Base-by-base conservation (phyloP, 345 rosid genomes). In the Dipteronia dyeriana region DNA sequence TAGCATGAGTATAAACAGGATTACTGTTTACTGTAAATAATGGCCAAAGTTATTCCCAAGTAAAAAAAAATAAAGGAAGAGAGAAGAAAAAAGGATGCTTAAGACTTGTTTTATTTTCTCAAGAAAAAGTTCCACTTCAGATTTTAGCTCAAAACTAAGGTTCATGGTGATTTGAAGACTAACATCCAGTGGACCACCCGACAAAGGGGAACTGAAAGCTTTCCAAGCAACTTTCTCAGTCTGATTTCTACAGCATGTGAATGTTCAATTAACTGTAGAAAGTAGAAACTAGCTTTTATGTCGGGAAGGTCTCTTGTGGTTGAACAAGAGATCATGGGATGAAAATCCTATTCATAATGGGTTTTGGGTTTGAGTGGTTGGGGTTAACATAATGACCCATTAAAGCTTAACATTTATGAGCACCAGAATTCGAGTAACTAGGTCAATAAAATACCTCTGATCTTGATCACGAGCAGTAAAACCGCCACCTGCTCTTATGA, bases 401-500 rank as follows among this genome's bases (percentile, higher is more conserved):
- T 23, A 25, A 6, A 70, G 53, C 14, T 70, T 53, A 9, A 9
- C 22, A 66, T 17, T 61, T 14, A n/a, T 13, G 1, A 9, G 70
- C 19, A 20, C 9, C 54, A 47, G 41, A 71, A 66, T 4, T 26
- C 2, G 3, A 23, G 64, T 26, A 3, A 34, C 56, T 19, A 1
- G 54, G 53, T n/a, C 11, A 22, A 17, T 6, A 45, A 22, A 38
- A 54, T 70, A 83, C 82, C 83, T 78, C 68, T 64, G 66, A 73
- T 64, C 73, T 66, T 57, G 49, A 76, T 31, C 31, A 73, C 5
- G 14, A 64, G 79, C 78, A 70, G 71, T 45, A 79, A 79, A 68
- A 68, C 72, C 75, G 29, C 62, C 47, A 25, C 29, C 19, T 64
- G 82, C 51, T 78, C 74, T 86, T 91, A 90, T 74, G 89, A 75